phyloP scores from a whole-genome alignment of 2,329 filamentous ascomycete genomes.

The Fonsecaea erecta region DNA sequence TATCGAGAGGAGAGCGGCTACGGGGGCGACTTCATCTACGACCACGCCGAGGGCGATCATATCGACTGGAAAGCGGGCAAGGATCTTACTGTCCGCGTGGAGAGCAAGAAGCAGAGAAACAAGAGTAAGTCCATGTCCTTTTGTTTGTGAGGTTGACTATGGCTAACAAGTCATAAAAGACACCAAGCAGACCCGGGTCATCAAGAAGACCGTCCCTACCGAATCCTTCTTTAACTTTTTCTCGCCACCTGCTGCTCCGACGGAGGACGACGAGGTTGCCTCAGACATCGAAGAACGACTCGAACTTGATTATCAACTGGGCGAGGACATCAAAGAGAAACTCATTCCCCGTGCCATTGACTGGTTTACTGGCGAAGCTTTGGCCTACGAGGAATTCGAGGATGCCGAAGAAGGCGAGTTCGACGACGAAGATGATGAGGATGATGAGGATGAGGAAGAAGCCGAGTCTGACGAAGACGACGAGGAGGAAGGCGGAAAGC shows the following conservation, averaged over 20 bases:
- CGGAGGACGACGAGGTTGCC: slow-evolving; percentile 71
- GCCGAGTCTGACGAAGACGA: slow-evolving; percentile 72
- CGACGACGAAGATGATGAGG: slow-evolving; percentile 88
- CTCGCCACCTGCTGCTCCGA: slow-evolving; percentile 86
- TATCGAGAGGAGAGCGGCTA: slow-evolving; percentile 99
- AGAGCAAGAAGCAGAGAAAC: slow-evolving; percentile 99
- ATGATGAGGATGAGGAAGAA: slow-evolving; percentile 86
- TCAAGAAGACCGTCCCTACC: slow-evolving; percentile 98
- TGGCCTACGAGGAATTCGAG: slow-evolving; percentile 92
- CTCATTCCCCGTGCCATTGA: slow-evolving; percentile 97
- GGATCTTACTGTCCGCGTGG: slow-evolving; percentile 89
- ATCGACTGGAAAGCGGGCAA: slow-evolving; percentile 95
- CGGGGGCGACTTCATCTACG: slow-evolving; percentile 98
- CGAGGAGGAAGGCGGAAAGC: slow-evolving; percentile 53
- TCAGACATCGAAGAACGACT: slow-evolving; percentile 96
- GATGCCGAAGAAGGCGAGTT: slow-evolving; percentile 82
- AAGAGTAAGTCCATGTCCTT: slow-evolving; percentile 75
- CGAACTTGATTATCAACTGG: slow-evolving; percentile 97
- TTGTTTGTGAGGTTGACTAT: slow-evolving; percentile 25
- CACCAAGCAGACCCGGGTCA: slow-evolving; percentile 97
- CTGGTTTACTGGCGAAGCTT: slow-evolving; percentile 98
- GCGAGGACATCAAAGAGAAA: slow-evolving; percentile 99
- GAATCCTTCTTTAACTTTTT: slow-evolving; percentile 99
- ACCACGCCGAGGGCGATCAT: slow-evolving; percentile 97
- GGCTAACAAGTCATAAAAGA: slow-evolving; percentile 59